Base-by-base conservation (phyloP, 371 early-diverging fungal species). In the Mortierella sp. region DNA sequence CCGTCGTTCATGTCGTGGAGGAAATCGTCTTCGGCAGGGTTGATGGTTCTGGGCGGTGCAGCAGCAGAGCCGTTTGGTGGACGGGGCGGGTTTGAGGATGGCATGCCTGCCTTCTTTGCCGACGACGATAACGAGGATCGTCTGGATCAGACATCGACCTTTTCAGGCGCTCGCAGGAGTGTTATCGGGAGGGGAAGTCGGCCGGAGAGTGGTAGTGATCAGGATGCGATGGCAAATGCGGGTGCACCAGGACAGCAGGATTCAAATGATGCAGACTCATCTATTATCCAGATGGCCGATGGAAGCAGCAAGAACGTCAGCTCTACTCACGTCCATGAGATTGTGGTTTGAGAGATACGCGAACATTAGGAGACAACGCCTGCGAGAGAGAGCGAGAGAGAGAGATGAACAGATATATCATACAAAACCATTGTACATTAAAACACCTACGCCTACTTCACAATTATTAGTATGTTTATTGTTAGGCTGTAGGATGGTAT, bases 61-160 rank as follows among this genome's bases (percentile, higher is more conserved):
- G 10, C 38, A 8, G 44, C 81, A 70, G 65, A 81, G 70, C 44
- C 75, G 60, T 16, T 76, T 79, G 44, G 31, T 65, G 54, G 71
- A 1, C 68, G 81, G 31, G 72, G 80, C 0, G 80, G 80, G 4
- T 82, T 77, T 47, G 82, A 82, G 70, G 86, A 80, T 45, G 86
- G 86, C 8, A 86, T 86, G 78, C 86, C 86, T 1, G 86, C 82
- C 6, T 86, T 86, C 54, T 75, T 77, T 68, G 72, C 74, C 7
- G 87, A 86, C 50, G 87, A 86, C 57, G 87, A 86, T 16, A 54
- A 24, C 3, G 82, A 79, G 21, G 76, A 70, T 60, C 50, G 52
- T 7, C 44, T 73, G 73, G 78, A 50, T 5, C 44, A 44, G 74
- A 45, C 42, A 8, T 63, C 38, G 31, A 34, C 63, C 8, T 34